Percentiles rank a stretch among this genome's conserved stretches.
Evolutionary conservation across 257 asterid genomes (phyloP).

Genomic region (Solanum corneliomulleri): DNA sequence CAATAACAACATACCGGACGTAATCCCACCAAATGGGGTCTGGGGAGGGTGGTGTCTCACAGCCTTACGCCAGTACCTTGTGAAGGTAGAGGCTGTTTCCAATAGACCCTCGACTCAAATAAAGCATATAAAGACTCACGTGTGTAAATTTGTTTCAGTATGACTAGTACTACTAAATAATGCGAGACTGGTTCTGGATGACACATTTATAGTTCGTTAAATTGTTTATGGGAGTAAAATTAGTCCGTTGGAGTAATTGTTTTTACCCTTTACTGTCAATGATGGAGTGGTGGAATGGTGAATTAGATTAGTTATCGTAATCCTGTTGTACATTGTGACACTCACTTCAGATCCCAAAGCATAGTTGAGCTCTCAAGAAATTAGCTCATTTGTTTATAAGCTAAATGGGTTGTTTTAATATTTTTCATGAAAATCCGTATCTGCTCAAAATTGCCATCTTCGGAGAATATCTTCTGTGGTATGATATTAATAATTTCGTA

Average conservation of each 20-base stretch:
- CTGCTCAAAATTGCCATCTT: not conserved
- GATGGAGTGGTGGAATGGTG: not conserved
- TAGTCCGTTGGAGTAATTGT: not conserved
- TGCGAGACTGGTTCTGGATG: not conserved
- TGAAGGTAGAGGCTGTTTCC: not conserved
- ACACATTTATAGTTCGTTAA: not conserved
- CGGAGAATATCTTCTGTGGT: not conserved
- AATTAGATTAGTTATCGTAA: not conserved
- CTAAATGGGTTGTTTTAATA: not conserved
- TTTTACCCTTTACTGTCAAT: not conserved
- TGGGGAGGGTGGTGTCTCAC: no score
- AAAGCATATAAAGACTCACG: not conserved
- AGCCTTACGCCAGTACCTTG: no score
- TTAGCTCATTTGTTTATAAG: not conserved
- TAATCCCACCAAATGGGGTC: not conserved
- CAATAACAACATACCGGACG: not conserved
- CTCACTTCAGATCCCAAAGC: not conserved
- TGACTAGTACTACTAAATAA: not conserved
- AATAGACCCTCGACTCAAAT: not conserved
- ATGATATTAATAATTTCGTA: not conserved
- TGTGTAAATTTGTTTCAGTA: not conserved
- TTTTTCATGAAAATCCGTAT: not conserved
- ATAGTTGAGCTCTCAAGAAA: not conserved
- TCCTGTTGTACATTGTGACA: not conserved
- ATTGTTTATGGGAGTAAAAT: not conserved